phyloP scores from a whole-genome alignment of 23 red algal genomes.

The Agarophyton chilense region DNA sequence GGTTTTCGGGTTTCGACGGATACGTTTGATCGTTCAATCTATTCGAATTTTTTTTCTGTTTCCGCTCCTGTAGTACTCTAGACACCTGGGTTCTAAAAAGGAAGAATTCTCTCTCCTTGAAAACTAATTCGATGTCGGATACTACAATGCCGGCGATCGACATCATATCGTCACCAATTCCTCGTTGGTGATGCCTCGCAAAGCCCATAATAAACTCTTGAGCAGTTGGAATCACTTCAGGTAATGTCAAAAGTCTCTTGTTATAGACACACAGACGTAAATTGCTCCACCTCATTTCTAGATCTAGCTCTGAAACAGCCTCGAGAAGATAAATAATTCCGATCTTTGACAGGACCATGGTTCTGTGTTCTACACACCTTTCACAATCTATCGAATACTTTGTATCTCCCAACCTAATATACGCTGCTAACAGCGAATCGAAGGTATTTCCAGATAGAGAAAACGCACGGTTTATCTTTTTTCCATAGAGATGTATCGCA shows the following conservation, averaged over 20 bases:
- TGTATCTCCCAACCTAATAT: slow-evolving; percentile 31
- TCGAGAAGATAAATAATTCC: slow-evolving; percentile 44
- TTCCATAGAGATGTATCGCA: slow-evolving; percentile 17
- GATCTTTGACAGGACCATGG: not conserved
- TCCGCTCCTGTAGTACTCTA: not conserved
- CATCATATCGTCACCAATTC: slow-evolving; percentile 58
- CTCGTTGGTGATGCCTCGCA: slow-evolving; percentile 31
- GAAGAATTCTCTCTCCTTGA: slow-evolving; percentile 35
- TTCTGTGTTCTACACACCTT: not conserved
- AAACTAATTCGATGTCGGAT: slow-evolving; percentile 29
- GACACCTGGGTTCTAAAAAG: slow-evolving; percentile 31
- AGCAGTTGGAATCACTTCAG: not conserved
- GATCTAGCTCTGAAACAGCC: slow-evolving; percentile 30
- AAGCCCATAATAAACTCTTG: slow-evolving; percentile 34
- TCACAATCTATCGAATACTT: slow-evolving; percentile 11
- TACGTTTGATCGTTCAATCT: not conserved
- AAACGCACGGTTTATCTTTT: slow-evolving; percentile 13
- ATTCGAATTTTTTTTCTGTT: not conserved
- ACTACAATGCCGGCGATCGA: slow-evolving; percentile 28
- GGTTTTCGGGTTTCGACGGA: not conserved
- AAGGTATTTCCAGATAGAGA: not conserved
- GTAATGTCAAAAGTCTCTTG: not conserved
- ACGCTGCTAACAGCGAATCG: slow-evolving; percentile 32
- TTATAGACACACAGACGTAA: slow-evolving; percentile 11
- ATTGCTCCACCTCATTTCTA: not conserved